Evolutionary conservation across 2,329 filamentous ascomycete species (phyloP), one percentile per base, ranked within the genome.

Genomic region (Xylaria sp.): DNA sequence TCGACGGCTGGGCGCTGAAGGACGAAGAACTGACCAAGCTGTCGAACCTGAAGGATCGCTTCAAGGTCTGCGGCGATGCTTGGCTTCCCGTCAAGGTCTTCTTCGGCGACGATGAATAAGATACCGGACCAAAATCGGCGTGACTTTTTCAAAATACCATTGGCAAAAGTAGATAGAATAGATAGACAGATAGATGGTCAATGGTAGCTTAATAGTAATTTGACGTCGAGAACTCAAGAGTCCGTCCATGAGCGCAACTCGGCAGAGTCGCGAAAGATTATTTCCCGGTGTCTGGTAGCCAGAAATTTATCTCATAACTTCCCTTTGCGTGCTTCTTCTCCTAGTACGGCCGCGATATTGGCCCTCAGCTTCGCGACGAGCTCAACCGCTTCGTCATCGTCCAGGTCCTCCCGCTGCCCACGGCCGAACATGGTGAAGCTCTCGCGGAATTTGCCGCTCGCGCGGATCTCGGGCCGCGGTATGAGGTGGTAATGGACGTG

Each of bases 401-500:
- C 92, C 64, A 95, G 77, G 70, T 95, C 92, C 72, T 91, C 89
- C 64, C 93, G 83, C 77, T 86, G 84, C 0, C 93, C 93, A 15
- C 90, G 82, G 0, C 92, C 93, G 82, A 95, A 95, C 92, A 94
- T 94, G 56, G 91, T 93, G 82, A 94, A 94, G 78, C 89, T 90
- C 83, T 88, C 85, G 67, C 87, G 87, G 74, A 82, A 83, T 56
- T 82, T 79, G 7, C 83, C 85, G 72, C 83, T 86, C 56, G 83
- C 86, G 73, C 83, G 84, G 67, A 87, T 87, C 81, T 92, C 89
- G 0, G 94, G 94, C 46, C 95, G 84, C 0, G 95, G 95, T 41
- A 99, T 97, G 62, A 98, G 87, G 76, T 99, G 96, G 79, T 97
- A 98, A 80, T 99, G 95, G 58, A 97, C 91, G 80, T 98, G 95